Evolutionary conservation across 495 filamentous ascomycete species (phyloP).

Genomic region (Tirmania nivea): DNA sequence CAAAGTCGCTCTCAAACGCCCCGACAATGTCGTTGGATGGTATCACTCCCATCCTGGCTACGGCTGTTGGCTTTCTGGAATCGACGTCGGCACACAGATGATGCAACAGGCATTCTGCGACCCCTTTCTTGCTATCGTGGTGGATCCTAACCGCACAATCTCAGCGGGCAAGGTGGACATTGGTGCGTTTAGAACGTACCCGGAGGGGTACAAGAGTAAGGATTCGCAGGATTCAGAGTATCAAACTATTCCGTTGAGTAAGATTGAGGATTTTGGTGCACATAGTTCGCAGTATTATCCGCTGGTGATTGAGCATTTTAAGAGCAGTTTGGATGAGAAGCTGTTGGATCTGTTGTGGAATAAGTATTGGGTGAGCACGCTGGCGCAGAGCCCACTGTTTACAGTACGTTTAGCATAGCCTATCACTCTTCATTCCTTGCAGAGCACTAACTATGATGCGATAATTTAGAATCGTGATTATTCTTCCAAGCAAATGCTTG

Average conservation of each 20-base stretch:
- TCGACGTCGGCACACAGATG: slow-evolving; percentile 75
- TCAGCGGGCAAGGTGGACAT: slow-evolving; percentile 92
- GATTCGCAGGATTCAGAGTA: slow-evolving; percentile 30
- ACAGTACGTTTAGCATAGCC: slow-evolving; percentile 20
- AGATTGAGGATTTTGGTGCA: slow-evolving; percentile 91
- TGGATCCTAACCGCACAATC: slow-evolving; percentile 92
- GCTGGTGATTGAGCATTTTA: slow-evolving; percentile 80
- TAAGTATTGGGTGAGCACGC: slow-evolving; percentile 97
- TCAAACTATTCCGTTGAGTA: slow-evolving; percentile 66
- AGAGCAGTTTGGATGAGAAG: slow-evolving; percentile 66
- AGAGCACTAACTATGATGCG: no score
- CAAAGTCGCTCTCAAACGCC: slow-evolving; percentile 39
- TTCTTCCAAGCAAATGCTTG: slow-evolving; percentile 73
- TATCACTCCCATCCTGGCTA: slow-evolving; percentile 97
- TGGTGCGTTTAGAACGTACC: slow-evolving; percentile 84
- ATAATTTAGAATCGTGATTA: slow-evolving; percentile 53
- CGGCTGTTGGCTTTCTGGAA: slow-evolving; percentile 93
- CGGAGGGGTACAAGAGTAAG: slow-evolving; percentile 43
- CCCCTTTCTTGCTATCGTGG: slow-evolving; percentile 88
- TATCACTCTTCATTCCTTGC: no score
- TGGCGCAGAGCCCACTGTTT: slow-evolving; percentile 85
- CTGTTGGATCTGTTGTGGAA: slow-evolving; percentile 86
- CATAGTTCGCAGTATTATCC: slow-evolving; percentile 64
- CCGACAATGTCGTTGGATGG: slow-evolving; percentile 92
- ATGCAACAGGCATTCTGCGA: slow-evolving; percentile 65